Percentiles rank a stretch among this genome's conserved stretches.
phyloP scores from a whole-genome alignment of 2,329 filamentous ascomycete genomes.

The Polytolypa hystricis region DNA sequence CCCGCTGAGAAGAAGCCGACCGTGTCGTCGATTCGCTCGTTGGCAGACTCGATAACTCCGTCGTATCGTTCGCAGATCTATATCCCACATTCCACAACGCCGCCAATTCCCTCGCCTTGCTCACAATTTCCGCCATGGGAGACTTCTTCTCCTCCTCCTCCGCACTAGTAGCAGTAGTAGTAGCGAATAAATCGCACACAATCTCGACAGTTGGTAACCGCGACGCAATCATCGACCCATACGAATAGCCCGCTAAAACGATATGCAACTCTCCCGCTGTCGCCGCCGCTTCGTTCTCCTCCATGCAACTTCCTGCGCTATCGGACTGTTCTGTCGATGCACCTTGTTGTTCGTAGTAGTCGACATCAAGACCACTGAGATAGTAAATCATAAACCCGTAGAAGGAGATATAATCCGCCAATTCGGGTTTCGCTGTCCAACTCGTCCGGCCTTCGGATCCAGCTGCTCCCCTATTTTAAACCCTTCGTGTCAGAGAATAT shows the following conservation, averaged over 20 bases:
- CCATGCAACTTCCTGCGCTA: no score
- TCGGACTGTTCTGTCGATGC: no score
- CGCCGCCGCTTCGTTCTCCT: no score
- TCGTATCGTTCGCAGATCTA: conserved; percentile 19
- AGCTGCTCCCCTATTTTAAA: conserved; percentile 55
- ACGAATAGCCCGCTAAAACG: conserved; percentile 74
- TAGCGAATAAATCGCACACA: conserved; percentile 50
- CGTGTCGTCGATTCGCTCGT: background rate
- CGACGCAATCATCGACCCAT: conserved; percentile 72
- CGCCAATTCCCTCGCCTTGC: conserved; percentile 58
- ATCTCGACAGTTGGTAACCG: conserved; percentile 51
- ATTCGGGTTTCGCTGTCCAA: conserved; percentile 75
- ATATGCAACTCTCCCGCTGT: conserved; percentile 22
- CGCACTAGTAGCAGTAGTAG: no score
- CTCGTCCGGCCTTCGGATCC: conserved; percentile 67
- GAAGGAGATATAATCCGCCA: conserved; percentile 71
- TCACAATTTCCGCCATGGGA: conserved; percentile 55
- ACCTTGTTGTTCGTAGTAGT: no score
- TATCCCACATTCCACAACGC: conserved; percentile 47
- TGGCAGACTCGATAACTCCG: conserved; percentile 17
- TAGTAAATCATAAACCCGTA: conserved; percentile 72
- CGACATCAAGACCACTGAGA: conserved; percentile 44
- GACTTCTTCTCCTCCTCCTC: conserved; percentile 43
- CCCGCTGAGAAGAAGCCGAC: background rate
- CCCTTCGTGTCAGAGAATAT: conserved; percentile 1